phyloP scores from a whole-genome alignment of 1,284 basidiomycete genomes.

The Exobasidium cylindrosporum region DNA sequence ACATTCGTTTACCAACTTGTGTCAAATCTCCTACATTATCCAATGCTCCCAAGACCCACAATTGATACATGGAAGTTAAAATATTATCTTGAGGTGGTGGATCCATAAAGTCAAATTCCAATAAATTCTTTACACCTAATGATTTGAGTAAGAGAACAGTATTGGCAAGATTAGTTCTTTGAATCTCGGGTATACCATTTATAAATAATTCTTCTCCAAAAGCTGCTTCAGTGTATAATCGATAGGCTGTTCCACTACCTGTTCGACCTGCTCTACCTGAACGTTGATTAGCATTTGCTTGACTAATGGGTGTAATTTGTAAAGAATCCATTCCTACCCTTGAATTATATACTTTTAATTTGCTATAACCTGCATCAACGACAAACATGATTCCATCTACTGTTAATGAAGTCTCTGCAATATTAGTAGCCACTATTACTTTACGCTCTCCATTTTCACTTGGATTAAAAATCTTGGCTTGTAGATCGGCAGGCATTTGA shows the following conservation, averaged over 20 bases:
- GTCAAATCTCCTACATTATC: constrained; percentile 98
- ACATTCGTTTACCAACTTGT: constrained; percentile 84
- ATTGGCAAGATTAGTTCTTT: constrained; percentile 94
- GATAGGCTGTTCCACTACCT: constrained; percentile 80
- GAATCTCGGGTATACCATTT: constrained; percentile 97
- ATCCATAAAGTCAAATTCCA: constrained; percentile 99
- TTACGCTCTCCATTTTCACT: constrained; percentile 91
- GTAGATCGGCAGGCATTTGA: constrained; percentile 97
- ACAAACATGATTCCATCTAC: constrained; percentile 98
- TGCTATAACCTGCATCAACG: constrained; percentile 92
- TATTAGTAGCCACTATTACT: constrained; percentile 97
- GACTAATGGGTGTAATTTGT: constrained; percentile 91
- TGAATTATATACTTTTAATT: constrained; percentile 98
- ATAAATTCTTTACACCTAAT: constrained; percentile 86
- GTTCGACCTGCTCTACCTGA: constrained; percentile 95
- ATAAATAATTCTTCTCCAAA: constrained; percentile 92
- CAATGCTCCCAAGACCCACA: constrained; percentile 95
- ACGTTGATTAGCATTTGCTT: constrained; percentile 93
- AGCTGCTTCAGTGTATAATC: constrained; percentile 93
- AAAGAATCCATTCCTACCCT: constrained; percentile 99
- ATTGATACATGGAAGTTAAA: constrained; percentile 92
- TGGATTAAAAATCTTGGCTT: constrained; percentile 95
- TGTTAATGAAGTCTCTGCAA: constrained; percentile 90
- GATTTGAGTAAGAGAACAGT: constrained; percentile 93
- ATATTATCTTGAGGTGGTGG: constrained; percentile 69